A percentile compares a stretch with the other conserved stretches of the same genome.
Conservation (phyloP, 192 early-diverging fungal genomes). For the Mortierella claussenii region DNA sequence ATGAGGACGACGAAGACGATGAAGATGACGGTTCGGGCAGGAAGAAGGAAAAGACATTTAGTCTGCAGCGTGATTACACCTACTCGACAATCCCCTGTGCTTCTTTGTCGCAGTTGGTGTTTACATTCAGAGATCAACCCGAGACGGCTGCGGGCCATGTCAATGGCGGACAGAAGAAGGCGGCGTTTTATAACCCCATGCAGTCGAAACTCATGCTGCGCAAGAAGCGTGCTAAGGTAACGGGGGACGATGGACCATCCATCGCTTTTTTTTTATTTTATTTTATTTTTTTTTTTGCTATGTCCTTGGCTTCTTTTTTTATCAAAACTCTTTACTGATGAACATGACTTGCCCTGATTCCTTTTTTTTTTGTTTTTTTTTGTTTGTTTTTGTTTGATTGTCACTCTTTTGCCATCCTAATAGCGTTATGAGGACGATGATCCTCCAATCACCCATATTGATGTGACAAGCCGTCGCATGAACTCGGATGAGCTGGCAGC, state of each 20-base stretch:
- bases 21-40: constrained; percentile 16
- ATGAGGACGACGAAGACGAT: no score
- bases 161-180: constrained; percentile 18
- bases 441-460: constrained; percentile 46
- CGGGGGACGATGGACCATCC: no score
- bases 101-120: constrained; percentile 33
- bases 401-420: background rate
- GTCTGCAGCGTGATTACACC: constrained; percentile 48
- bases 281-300: background rate
- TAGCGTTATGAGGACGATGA: constrained; percentile 52
- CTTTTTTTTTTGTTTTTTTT: background rate
- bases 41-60: constrained; percentile 22
- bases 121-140: constrained; percentile 38
- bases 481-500: constrained; percentile 47
- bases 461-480: constrained; percentile 43
- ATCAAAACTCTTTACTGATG: no score
- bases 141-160: constrained; percentile 8
- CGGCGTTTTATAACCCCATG: constrained; percentile 49
- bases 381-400: background rate
- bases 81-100: constrained; percentile 47
- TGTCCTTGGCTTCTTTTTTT: background rate
- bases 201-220: constrained; percentile 53
- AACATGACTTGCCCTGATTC: background rate
- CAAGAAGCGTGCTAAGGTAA: constrained; percentile 53
- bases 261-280: background rate